Evolutionary conservation across 78 protist species (phyloP).

Genomic region (Diacronema lutheri): DNA sequence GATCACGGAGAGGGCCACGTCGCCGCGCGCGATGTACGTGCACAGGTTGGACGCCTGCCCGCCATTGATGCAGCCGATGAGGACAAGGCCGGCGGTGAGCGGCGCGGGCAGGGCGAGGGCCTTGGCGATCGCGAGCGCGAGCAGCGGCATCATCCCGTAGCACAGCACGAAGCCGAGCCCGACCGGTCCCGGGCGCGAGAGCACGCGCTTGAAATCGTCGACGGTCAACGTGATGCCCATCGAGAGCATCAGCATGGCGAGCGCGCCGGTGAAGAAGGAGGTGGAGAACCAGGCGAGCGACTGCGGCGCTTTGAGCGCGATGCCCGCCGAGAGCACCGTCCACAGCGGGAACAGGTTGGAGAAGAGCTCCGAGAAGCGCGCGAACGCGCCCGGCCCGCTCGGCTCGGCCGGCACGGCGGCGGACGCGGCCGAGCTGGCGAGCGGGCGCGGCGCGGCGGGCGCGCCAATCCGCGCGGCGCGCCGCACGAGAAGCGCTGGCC

Average conservation of each 20-base stretch:
- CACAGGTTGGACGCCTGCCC: conserved; percentile 30
- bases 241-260: conserved; percentile 36
- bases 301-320: not conserved
- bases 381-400: no score
- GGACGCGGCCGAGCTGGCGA: no score
- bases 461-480: no score
- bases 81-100: conserved; percentile 11
- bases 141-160: conserved; percentile 21
- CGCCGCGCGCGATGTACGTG: conserved; percentile 27
- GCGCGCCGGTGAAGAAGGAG: conserved; percentile 5
- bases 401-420: no score
- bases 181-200: not conserved
- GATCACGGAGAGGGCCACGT: conserved; percentile 37
- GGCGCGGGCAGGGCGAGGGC: not conserved
- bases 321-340: not conserved
- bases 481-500: no score
- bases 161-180: not conserved
- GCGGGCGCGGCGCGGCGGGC: no score
- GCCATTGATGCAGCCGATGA: not conserved
- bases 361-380: not conserved
- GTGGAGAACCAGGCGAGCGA: not conserved
- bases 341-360: conserved; percentile 29
- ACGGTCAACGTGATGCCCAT: conserved; percentile 32
- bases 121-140: conserved; percentile 31
- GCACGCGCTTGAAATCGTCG: conserved; percentile 24